A percentile compares a stretch with the other conserved stretches of the same genome.
Conservation (phyloP, 1,284 basidiomycete genomes). For the Kwoniella shivajii region DNA sequence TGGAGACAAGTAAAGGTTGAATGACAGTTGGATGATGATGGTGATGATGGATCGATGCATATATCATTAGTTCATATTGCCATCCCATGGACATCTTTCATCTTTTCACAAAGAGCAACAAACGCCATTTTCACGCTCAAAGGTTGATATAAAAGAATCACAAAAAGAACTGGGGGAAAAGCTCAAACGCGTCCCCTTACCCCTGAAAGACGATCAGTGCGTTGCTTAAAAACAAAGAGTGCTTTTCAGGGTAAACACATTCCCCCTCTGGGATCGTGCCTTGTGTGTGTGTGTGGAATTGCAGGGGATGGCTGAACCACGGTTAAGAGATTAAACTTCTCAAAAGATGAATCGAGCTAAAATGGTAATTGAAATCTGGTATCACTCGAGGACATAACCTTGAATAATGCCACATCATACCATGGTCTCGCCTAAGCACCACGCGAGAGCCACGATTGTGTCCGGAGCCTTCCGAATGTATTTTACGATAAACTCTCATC, state of each 20-base stretch:
- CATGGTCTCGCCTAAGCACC: no score
- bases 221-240: neutral
- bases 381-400: no score
- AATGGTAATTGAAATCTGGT: no score
- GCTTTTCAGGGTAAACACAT: neutral
- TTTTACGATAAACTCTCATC: neutral
- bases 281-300: neutral
- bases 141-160: neutral
- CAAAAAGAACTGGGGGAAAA: neutral
- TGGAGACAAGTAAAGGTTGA: conserved; percentile 3
- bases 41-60: neutral
- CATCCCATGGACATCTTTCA: neutral
- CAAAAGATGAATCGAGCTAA: no score
- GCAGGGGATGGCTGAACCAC: no score
- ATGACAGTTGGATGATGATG: neutral
- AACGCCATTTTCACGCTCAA: no score
- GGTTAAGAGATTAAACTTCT: no score
- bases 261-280: neutral
- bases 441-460: neutral
- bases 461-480: neutral
- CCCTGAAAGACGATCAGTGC: neutral
- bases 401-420: no score
- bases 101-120: neutral
- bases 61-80: neutral
- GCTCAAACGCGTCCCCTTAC: conserved; percentile 10